phyloP scores from a whole-genome alignment of 345 rosid genomes.

The Acer saccharum region DNA sequence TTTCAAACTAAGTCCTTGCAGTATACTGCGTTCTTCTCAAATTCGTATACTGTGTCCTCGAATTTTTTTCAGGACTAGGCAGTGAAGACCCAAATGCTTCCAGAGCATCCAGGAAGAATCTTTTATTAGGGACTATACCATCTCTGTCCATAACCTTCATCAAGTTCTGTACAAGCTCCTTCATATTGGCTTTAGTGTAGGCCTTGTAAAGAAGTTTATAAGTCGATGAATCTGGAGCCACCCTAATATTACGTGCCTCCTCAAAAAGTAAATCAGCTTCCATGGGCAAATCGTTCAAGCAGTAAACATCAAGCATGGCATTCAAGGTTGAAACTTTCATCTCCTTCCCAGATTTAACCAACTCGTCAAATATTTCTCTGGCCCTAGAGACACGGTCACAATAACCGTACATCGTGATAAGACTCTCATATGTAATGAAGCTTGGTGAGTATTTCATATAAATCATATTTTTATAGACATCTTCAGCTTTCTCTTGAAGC shows the following conservation, averaged over 20 bases:
- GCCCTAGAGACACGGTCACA: conserved; percentile 73
- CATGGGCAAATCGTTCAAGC: conserved; percentile 62
- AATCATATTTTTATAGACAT: conserved; percentile 55
- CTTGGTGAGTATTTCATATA: conserved; percentile 71
- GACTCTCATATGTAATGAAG: conserved; percentile 78
- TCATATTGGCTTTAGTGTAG: conserved; percentile 71
- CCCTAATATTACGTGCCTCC: conserved; percentile 38
- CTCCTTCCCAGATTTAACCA: conserved; percentile 57
- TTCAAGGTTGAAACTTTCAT: conserved; percentile 70
- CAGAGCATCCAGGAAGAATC: conserved; percentile 82
- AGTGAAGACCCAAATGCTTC: conserved; percentile 56
- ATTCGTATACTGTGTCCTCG: conserved; percentile 3
- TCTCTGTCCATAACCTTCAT: conserved; percentile 72
- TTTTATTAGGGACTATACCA: conserved; percentile 80
- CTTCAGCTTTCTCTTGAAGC: conserved; percentile 70
- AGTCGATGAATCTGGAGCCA: conserved; percentile 60
- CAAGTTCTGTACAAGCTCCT: conserved; percentile 67
- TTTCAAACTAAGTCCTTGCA: conserved; percentile 28
- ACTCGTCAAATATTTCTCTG: conserved; percentile 64
- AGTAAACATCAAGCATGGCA: conserved; percentile 82
- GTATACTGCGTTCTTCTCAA: conserved; percentile 18
- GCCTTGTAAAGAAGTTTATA: conserved; percentile 89
- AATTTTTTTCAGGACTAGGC: conserved; percentile 25
- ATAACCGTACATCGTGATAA: conserved; percentile 77
- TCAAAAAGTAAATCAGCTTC: conserved; percentile 75